Evolutionary conservation across 1,284 basidiomycete species (phyloP).

Genomic region (Flammula alnicola): DNA sequence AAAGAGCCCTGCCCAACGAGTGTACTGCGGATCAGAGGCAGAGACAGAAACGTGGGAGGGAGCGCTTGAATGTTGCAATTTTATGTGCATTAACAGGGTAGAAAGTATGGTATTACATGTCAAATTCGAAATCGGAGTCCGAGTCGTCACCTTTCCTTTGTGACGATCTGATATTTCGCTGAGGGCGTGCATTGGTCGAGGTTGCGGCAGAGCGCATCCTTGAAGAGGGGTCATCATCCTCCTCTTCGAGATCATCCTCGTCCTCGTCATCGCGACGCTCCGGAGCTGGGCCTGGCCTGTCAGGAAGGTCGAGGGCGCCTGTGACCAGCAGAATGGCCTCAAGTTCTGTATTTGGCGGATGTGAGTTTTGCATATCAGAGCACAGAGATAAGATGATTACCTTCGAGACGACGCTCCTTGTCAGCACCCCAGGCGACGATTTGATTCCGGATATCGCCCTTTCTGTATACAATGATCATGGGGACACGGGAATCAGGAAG

Average conservation of each 20-base stretch:
- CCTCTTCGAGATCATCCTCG: slow-evolving; percentile 41
- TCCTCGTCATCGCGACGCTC: slow-evolving; percentile 37
- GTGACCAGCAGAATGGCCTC: slow-evolving; percentile 67
- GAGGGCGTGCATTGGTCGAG: slow-evolving; percentile 53
- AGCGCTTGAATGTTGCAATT: no score
- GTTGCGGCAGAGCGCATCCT: slow-evolving; percentile 59
- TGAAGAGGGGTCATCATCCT: slow-evolving; percentile 47
- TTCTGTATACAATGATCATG: slow-evolving; percentile 91
- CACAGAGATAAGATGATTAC: slow-evolving; percentile 56
- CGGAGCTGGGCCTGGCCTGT: slow-evolving; percentile 38
- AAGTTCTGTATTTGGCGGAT: slow-evolving; percentile 59
- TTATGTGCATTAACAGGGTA: not conserved
- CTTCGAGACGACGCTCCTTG: slow-evolving; percentile 79
- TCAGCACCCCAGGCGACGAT: slow-evolving; percentile 84
- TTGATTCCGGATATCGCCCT: slow-evolving; percentile 89
- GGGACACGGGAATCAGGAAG: slow-evolving; percentile 92
- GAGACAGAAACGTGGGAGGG: no score
- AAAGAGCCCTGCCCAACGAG: no score
- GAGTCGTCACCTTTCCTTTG: slow-evolving; percentile 58
- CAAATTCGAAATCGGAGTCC: slow-evolving; percentile 78
- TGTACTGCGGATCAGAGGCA: no score
- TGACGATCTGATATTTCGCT: slow-evolving; percentile 61
- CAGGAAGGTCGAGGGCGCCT: slow-evolving; percentile 62
- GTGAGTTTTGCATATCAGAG: not conserved
- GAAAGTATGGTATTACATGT: slow-evolving; percentile 46